Evolutionary conservation across 192 early-diverging fungal species (phyloP).

Genomic region (Umbelopsis sp.): DNA sequence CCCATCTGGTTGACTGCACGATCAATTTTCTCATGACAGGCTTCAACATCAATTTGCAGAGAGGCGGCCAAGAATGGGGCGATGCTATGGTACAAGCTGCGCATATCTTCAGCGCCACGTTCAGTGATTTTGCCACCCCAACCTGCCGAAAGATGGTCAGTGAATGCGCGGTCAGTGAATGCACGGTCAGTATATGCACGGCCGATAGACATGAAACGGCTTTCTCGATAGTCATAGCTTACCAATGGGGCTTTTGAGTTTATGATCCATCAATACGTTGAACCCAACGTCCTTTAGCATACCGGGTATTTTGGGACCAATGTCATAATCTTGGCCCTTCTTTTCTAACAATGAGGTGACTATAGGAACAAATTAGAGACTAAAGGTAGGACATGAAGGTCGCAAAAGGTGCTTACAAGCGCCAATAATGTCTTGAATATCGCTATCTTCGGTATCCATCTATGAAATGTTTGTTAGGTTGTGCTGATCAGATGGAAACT

Average conservation of each 20-base stretch:
- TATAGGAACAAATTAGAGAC: constrained; percentile 1
- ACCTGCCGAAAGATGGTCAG: not conserved
- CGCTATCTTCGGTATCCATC: too few relatives aligned
- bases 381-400: too few relatives aligned
- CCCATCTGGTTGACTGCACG: not conserved
- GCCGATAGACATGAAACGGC: too few relatives aligned
- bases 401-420: too few relatives aligned
- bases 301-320: constrained; percentile 1
- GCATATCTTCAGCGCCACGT: constrained; percentile 3
- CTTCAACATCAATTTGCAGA: not conserved
- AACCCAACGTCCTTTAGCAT: constrained; percentile 8
- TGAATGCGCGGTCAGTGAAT: too few relatives aligned
- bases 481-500: not conserved
- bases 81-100: not conserved
- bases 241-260: not conserved
- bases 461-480: not conserved
- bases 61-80: not conserved
- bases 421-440: too few relatives aligned
- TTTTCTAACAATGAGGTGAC: constrained; percentile 20
- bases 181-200: too few relatives aligned
- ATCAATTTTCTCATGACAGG: not conserved
- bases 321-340: constrained; percentile 31
- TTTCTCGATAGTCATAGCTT: not conserved
- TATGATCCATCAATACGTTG: constrained; percentile 3
- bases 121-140: constrained; percentile 3